Evolutionary conservation across 176 grass and related monocot genomes (phyloP), one percentile per base, ranked within the genome.

Genomic region (Carex littledalei): DNA sequence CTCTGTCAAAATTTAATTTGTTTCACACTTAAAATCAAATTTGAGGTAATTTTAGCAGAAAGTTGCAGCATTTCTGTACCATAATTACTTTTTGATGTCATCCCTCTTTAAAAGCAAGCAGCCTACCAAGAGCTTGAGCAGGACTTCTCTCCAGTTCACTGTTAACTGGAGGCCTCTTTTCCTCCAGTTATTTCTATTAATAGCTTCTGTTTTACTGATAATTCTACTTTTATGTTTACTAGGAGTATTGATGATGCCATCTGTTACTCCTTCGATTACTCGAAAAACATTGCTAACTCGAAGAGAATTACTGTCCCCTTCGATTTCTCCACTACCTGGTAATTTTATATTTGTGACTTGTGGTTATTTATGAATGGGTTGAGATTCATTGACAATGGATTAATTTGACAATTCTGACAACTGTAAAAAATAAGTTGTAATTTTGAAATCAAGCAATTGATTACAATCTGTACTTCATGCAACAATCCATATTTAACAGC

Each of bases 241-340:
- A 81, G 63, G 24, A 91, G 89, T 86, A 84, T 85, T 85, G 43
- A 66, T 66, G 37, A 88, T 82, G 67, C 81, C 92, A 69, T 85
- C 83, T 68, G 81, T 84, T 74, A 43, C 56, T 65, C 86, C 86
- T 86, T 35, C 72, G 69, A 78, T 90, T 78, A 65, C 70, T 85
- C 85, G n/a, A n/a, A n/a, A n/a, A n/a, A n/a, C n/a, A n/a, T n/a
- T n/a, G n/a, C n/a, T n/a, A n/a, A n/a, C n/a, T n/a, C n/a, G 37
- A 39, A 39, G 37, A 39, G 37, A 39, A 39, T 39, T 39, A 39
- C 37, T 39, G n/a, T 39, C 79, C 78, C 86, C 72, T 10, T 85
- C 58, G 22, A 52, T 81, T 78, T 43, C 29, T 59, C 47, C 78
- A 87, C 74, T 63, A 88, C 79, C 62, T 4, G 17, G 63, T 57